These are phyloP conservation scores for Falciphora oryzae DNA, from an alignment of 2,329 filamentous ascomycete genomes.

Conservation along the genomic window DNA sequence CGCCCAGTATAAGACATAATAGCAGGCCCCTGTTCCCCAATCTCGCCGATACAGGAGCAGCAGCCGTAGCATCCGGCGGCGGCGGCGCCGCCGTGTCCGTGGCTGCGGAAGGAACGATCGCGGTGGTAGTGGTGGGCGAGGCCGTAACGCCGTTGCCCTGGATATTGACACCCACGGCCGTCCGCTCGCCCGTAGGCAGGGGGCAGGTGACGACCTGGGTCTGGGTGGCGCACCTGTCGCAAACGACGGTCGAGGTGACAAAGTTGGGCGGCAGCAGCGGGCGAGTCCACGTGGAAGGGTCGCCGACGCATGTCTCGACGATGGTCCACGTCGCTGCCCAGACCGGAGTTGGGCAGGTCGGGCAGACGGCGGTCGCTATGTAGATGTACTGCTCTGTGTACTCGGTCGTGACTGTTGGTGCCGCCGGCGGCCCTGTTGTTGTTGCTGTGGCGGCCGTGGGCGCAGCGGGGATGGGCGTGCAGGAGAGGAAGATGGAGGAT, in stretches of 20 bases:
- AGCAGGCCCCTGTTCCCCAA: conserved; percentile 13
- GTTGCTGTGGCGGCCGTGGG: conserved; percentile 6
- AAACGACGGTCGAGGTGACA: conserved; percentile 16
- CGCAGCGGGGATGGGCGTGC: conserved; percentile 18
- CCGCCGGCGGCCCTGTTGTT: neutral
- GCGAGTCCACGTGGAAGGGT: conserved; percentile 36
- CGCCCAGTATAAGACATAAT: conserved; percentile 12
- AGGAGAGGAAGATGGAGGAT: conserved; percentile 25
- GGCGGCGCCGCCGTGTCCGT: neutral
- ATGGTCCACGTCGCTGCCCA: conserved; percentile 38
- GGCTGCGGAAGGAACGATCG: neutral
- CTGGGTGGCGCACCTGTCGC: conserved; percentile 8
- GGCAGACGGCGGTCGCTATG: conserved; percentile 30
- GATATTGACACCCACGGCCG: conserved; percentile 10
- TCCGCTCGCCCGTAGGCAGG: conserved; percentile 8
- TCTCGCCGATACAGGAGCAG: conserved; percentile 10
- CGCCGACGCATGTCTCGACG: conserved; percentile 32
- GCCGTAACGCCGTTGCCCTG: conserved; percentile 17
- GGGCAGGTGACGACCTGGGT: conserved; percentile 16
- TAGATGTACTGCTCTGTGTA: conserved; percentile 34
- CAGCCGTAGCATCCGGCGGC: conserved; percentile 2
- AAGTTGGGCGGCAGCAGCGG: conserved; percentile 19
- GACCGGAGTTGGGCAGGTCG: conserved; percentile 20
- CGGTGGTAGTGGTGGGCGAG: neutral
- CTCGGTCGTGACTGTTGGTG: conserved; percentile 19